These are phyloP conservation scores for Nematocida parisii DNA, from an alignment of 371 early-diverging fungal species.

Conservation along the genomic window DNA sequence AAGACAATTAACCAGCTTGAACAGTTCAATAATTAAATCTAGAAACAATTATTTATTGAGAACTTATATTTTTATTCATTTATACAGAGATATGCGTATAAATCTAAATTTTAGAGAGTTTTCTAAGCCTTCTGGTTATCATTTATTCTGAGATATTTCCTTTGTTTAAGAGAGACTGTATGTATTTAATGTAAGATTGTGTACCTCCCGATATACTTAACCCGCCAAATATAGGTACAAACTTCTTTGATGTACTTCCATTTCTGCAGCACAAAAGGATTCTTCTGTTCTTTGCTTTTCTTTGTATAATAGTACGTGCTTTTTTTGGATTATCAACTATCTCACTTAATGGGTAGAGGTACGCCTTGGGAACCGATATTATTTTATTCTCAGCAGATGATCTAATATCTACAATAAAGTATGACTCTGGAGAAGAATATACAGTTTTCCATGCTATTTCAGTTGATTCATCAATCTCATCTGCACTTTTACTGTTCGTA, in stretches of 20 bases:
- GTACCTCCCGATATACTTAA: constrained; percentile 10
- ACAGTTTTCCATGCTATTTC: not conserved
- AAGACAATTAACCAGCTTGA: constrained; percentile 40
- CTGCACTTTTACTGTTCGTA: not conserved
- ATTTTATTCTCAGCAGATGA: constrained; percentile 16
- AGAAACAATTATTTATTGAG: not conserved
- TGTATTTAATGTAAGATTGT: constrained; percentile 7
- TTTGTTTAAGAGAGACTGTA: not conserved
- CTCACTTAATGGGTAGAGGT: constrained; percentile 7
- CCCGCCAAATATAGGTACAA: constrained; percentile 16
- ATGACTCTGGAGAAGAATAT: not conserved
- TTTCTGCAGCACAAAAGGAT: constrained; percentile 52
- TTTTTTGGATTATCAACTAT: constrained; percentile 41
- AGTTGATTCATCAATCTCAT: not conserved
- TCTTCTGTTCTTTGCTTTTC: constrained; percentile 20
- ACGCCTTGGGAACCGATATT: constrained; percentile 16
- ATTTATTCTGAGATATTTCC: too few species aligned
- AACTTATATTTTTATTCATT: not conserved
- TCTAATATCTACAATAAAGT: constrained; percentile 48
- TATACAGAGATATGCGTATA: not conserved
- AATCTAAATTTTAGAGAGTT: too few species aligned
- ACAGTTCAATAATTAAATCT: not conserved
- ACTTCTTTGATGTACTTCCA: constrained; percentile 41
- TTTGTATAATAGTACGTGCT: not conserved
- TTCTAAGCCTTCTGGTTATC: too few species aligned